Evolutionary conservation across 1,139 yeast genomes (phyloP), one percentile per base, ranked within the genome.

Genomic region (Yamadazyma triangularis): DNA sequence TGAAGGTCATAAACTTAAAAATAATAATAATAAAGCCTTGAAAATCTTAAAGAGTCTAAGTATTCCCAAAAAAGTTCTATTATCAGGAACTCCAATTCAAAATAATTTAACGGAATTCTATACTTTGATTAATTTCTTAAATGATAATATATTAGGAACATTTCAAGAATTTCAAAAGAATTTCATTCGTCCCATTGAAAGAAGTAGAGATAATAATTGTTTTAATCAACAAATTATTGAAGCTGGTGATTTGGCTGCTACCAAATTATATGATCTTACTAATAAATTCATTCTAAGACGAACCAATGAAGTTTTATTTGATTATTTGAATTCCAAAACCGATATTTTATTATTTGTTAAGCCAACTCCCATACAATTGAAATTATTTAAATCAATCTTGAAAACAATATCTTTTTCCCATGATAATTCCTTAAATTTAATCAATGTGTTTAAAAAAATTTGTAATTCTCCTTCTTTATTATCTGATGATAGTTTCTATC

Each of bases 1-100:
- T 53, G 99, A 93, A 52, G 98, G 96, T 3, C 97, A 89, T 52
- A 66, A 95, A 31, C 64, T 89, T 40, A 89, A 89, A 47, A 83
- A 73, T 44, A 67, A 72, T 16, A 55, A 76, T 10, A 86, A 84
- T 38, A 87, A 87, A 51, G 77, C 84, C 0, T 64, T 87, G 32
- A 77, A 76, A 38, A 74, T 78, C 0, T 62, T 89, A 30, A 72
- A 72, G 26, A 56, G 64, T 2, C 57, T 89, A 15, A 64, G 76
- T 24, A 70, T 85, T 4, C 64, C 68, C 10, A 72, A 65, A 29
- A 75, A 80, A 41, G 61, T 91, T 4, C 51, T 91, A 13, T 59
- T 91, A 8, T 78, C 95, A 0, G 98, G 98, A 0, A 91, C 98
- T 0, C 98, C 98, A 0, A 86, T 91, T 21, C 98, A 91, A 52